phyloP scores from a whole-genome alignment of 768 basidiomycete species.

The Rhizopogon vulgaris region DNA sequence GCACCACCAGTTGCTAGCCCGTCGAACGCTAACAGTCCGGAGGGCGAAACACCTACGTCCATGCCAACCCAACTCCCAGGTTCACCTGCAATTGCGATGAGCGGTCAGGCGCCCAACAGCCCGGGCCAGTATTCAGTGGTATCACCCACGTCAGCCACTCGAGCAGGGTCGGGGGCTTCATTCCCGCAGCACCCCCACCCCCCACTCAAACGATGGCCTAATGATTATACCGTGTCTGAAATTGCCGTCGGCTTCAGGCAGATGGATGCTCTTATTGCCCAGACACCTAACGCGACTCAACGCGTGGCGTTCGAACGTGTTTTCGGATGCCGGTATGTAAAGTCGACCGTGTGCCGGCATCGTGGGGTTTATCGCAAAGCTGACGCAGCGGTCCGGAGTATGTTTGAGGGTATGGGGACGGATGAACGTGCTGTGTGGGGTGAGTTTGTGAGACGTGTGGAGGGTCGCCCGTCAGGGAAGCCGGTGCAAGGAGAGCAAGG shows the following conservation, averaged over 20 bases:
- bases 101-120: conserved; percentile 14
- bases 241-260: conserved; percentile 54
- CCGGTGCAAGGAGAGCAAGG: conserved; percentile 10
- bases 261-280: conserved; percentile 33
- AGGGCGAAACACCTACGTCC: conserved; percentile 13
- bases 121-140: conserved; percentile 9
- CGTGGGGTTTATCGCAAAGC: conserved; percentile 64
- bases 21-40: conserved; percentile 8
- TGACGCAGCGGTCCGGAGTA: conserved; percentile 35
- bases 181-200: conserved; percentile 55
- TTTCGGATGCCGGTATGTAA: conserved; percentile 66
- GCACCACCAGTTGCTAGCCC: conserved; percentile 8
- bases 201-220: conserved; percentile 69
- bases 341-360: conserved; percentile 68
- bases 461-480: conserved; percentile 38
- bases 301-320: conserved; percentile 64
- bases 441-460: conserved; percentile 59
- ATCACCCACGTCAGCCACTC: conserved; percentile 11
- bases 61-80: conserved; percentile 12
- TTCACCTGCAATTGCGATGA: conserved; percentile 13
- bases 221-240: conserved; percentile 68
- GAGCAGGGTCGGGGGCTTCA: conserved; percentile 13
- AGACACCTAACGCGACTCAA: conserved; percentile 46
- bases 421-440: conserved; percentile 60
- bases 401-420: conserved; percentile 50